A percentile compares a stretch with the other conserved stretches of the same genome.
Evolutionary conservation across 352 stramenopile genomes (phyloP).

Genomic region (Hyaloperonospora brassicae): DNA sequence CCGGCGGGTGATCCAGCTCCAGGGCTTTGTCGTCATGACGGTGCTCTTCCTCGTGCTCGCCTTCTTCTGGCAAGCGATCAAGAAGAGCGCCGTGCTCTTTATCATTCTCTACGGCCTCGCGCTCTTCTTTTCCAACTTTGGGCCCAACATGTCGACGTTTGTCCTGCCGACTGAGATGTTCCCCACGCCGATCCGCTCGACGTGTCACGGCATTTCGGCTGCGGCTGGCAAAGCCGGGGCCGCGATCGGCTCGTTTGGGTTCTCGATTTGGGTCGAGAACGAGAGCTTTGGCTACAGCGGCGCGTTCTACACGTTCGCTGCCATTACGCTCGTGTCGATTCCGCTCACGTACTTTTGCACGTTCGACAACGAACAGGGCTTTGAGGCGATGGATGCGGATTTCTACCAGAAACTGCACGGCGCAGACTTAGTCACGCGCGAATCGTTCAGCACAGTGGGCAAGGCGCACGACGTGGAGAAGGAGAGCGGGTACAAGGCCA

Average conservation of each 20-base stretch:
- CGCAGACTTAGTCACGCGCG: conserved; percentile 30
- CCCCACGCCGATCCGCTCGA: conserved; percentile 76
- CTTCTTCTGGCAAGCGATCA: conserved; percentile 53
- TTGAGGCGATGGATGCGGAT: conserved; percentile 51
- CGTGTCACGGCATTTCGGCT: conserved; percentile 85
- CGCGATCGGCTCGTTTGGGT: conserved; percentile 55
- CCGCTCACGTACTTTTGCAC: conserved; percentile 55
- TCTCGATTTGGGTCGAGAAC: conserved; percentile 56
- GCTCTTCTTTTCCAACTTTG: conserved; percentile 84
- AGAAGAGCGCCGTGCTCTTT: conserved; percentile 47
- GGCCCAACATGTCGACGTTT: conserved; percentile 82
- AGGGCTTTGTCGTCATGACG: conserved; percentile 64
- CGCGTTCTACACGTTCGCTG: conserved; percentile 55
- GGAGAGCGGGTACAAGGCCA: conserved; percentile 22
- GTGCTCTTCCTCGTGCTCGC: conserved; percentile 54
- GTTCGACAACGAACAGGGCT: conserved; percentile 52
- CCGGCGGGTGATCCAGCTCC: conserved; percentile 62
- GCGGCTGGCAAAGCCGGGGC: conserved; percentile 83
- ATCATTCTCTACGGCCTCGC: conserved; percentile 66
- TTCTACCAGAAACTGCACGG: conserved; percentile 40
- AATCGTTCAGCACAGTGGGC: conserved; percentile 23
- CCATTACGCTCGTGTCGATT: conserved; percentile 45
- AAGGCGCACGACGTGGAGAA: conserved; percentile 27
- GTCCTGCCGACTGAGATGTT: conserved; percentile 86
- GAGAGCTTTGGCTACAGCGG: conserved; percentile 47